Percentiles rank a stretch among this genome's conserved stretches.
Conservation (phyloP, 495 filamentous ascomycete species). For the Talaromyces thailandensis region DNA sequence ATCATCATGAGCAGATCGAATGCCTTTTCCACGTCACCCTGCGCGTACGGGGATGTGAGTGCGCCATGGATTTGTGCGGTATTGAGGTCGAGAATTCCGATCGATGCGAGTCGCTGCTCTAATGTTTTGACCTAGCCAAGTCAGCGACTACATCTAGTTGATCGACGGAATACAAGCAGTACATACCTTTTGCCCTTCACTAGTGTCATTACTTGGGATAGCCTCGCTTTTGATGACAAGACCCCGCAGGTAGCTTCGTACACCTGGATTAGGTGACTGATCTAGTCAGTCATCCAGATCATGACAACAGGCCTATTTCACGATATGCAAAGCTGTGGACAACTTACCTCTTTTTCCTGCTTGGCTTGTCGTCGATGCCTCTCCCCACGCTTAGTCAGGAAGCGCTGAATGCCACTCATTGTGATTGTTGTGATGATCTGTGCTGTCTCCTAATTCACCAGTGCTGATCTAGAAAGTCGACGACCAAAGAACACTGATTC, state of each 20-base stretch:
- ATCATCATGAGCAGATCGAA: slow-evolving; percentile 66
- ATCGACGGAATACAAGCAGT: background rate
- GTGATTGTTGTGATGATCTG: background rate
- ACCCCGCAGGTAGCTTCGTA: slow-evolving; percentile 14
- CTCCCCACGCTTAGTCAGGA: slow-evolving; percentile 71
- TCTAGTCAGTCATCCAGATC: background rate
- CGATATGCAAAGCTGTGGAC: background rate
- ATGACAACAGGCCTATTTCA: background rate
- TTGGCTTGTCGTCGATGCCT: slow-evolving; percentile 45
- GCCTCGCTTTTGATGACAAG: slow-evolving; percentile 24
- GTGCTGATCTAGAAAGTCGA: too few species aligned
- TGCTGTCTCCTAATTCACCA: background rate
- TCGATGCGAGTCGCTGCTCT: slow-evolving; percentile 21
- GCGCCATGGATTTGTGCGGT: slow-evolving; percentile 58
- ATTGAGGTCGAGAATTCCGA: slow-evolving; percentile 27
- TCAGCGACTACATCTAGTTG: background rate
- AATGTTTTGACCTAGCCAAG: slow-evolving; percentile 24
- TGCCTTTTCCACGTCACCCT: slow-evolving; percentile 65
- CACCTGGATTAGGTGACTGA: background rate
- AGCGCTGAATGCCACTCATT: slow-evolving; percentile 56
- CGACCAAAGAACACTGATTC: background rate
- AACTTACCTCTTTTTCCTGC: slow-evolving; percentile 41
- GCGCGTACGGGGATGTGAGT: slow-evolving; percentile 52
- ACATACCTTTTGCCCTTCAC: slow-evolving; percentile 32
- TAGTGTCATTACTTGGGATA: slow-evolving; percentile 13